Percentiles rank a stretch among this genome's conserved stretches.
phyloP scores from a whole-genome alignment of 192 early-diverging fungal genomes.

The Linnemannia hyalina region DNA sequence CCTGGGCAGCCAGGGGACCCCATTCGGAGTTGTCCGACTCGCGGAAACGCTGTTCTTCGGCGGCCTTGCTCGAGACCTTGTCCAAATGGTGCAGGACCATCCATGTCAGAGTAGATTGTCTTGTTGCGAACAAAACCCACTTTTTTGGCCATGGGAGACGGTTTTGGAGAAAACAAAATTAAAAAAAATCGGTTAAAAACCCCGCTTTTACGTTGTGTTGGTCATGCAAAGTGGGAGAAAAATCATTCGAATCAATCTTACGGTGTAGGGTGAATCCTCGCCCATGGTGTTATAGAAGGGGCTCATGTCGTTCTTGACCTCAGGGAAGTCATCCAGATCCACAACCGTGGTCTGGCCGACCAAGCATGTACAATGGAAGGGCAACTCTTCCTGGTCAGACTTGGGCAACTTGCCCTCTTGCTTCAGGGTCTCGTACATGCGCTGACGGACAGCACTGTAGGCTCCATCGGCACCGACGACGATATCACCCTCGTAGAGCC shows the following conservation, averaged over 20 bases:
- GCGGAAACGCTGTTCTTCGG: background rate
- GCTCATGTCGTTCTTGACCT: background rate
- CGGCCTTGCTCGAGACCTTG: background rate
- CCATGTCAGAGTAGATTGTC: background rate
- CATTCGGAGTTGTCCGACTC: slow-evolving; percentile 2
- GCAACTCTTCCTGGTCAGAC: background rate
- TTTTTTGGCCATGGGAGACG: background rate
- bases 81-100: slow-evolving; percentile 8
- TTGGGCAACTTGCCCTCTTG: background rate
- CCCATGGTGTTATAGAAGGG: background rate
- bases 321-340: background rate
- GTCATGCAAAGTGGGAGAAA: too few relatives aligned
- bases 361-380: background rate
- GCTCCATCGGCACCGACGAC: slow-evolving; percentile 55
- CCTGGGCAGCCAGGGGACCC: slow-evolving; percentile 9
- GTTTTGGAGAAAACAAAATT: too few relatives aligned
- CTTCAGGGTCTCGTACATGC: slow-evolving; percentile 7
- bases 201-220: too few relatives aligned
- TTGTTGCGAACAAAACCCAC: background rate
- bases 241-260: background rate
- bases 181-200: too few relatives aligned
- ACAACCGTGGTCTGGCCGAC: background rate
- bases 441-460: slow-evolving; percentile 30
- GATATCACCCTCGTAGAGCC: slow-evolving; percentile 21
- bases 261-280: background rate